Conservation (phyloP, 306 rosid species). For the Lathyrus oleraceus region DNA sequence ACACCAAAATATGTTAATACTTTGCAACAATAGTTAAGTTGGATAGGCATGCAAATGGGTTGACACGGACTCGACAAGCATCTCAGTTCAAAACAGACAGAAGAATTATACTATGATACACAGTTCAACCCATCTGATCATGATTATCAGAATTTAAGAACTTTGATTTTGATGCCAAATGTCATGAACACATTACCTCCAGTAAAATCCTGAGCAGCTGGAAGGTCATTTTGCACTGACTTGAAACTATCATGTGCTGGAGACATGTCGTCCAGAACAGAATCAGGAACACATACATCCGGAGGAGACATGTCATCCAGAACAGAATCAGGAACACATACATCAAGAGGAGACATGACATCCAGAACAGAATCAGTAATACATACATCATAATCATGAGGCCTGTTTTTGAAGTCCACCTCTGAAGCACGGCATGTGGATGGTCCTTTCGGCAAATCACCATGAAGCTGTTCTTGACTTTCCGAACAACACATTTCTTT, state of each 20-base stretch:
- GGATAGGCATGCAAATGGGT: neutral
- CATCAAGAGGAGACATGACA: conserved; percentile 34
- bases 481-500: conserved; percentile 34
- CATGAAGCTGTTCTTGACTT: conserved; percentile 35
- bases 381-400: conserved; percentile 37
- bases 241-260: conserved; percentile 25
- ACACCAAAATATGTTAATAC: conserved; percentile 13
- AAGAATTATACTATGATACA: conserved; percentile 1
- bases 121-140: neutral
- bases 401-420: conserved; percentile 35
- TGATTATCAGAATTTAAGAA: conserved; percentile 27
- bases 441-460: conserved; percentile 41
- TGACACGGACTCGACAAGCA: neutral
- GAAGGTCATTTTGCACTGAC: conserved; percentile 37
- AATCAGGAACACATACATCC: neutral
- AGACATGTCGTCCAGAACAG: conserved; percentile 13
- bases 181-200: conserved; percentile 48
- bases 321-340: neutral
- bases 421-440: conserved; percentile 43
- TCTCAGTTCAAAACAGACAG: conserved; percentile 33
- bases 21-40: conserved; percentile 21
- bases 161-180: conserved; percentile 6
- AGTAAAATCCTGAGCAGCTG: conserved; percentile 40
- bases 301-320: conserved; percentile 33
- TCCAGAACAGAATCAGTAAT: conserved; percentile 46